Base-by-base conservation (phyloP, 1,139 yeast species). In the Yamadazyma pseudoaaseri region DNA sequence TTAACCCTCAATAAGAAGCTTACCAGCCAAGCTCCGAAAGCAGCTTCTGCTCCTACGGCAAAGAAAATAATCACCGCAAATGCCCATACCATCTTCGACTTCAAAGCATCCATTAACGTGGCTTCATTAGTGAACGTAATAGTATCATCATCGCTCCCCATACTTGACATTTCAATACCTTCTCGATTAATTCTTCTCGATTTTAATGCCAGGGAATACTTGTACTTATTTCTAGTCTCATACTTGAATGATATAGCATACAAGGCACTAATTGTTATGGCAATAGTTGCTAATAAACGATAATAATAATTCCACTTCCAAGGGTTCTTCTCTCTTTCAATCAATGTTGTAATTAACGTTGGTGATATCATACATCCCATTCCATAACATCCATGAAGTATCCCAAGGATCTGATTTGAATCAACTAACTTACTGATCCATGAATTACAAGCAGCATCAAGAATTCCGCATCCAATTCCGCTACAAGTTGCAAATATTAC, bases 291-390 rank as follows among this genome's bases (percentile, higher is more conserved):
- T 16, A 74, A 49, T 3, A 73, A 46, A n/a, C 60, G 32, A 45
- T 73, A 76, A 45, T 66, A 73, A 13, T 64, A 57, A 42, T 68
- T 65, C 81, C 81, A 75, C 8, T 38, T 28, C 73, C 74, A 68
- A 1, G 72, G 70, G 48, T 60, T 38, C 40, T 56, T 11, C 13
- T 51, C 29, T 26, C 53, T 51, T 37, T 60, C 62, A 17, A 70
- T 47, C 27, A 75, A 62, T 34, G 57, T 49, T 0, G 81, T 68
- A n/a, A 77, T 71, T 16, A 76, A 42, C 4, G 79, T 73, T 0
- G 92, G 89, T 1, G 86, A 70, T 0, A 79, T 59, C 65, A 81
- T 73, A 31, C 86, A 77, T 1, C 89, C 87, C 5, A 79, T 54
- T 0, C 90, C 90, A 50, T 79, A 82, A 41, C 73, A 68, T 0